Percentiles rank a stretch among this genome's conserved stretches.
phyloP scores from a whole-genome alignment of 352 stramenopile genomes.

The Nothophytophthora sp. region DNA sequence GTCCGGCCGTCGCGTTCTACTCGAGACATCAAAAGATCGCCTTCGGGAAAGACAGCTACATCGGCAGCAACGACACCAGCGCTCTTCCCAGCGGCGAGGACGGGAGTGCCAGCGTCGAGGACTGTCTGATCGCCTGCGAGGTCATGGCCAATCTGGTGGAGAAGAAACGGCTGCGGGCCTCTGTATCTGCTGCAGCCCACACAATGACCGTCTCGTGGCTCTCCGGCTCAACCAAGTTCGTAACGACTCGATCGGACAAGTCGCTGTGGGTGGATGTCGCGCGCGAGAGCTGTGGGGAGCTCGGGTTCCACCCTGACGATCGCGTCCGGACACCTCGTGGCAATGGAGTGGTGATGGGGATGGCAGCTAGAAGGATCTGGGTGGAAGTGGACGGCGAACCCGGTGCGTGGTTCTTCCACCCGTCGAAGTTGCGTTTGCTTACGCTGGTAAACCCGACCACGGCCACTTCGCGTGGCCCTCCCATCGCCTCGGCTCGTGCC shows the following conservation, averaged over 20 bases:
- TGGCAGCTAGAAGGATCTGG: conserved; percentile 67
- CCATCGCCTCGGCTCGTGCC: not conserved
- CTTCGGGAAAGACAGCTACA: conserved; percentile 35
- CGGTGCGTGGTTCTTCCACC: conserved; percentile 83
- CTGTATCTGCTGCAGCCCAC: conserved; percentile 37
- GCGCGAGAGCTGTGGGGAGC: conserved; percentile 18
- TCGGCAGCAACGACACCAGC: conserved; percentile 4
- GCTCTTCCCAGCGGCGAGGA: conserved; percentile 21
- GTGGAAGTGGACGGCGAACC: conserved; percentile 77
- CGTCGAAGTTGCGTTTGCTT: conserved; percentile 57
- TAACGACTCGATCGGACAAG: conserved; percentile 59
- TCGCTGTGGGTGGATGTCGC: conserved; percentile 77
- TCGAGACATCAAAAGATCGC: conserved; percentile 87
- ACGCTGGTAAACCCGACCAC: conserved; percentile 12
- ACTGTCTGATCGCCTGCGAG: conserved; percentile 63
- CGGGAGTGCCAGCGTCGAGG: conserved; percentile 37
- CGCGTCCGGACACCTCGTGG: conserved; percentile 76
- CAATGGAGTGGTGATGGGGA: conserved; percentile 65
- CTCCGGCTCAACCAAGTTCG: conserved; percentile 38
- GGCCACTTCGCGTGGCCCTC: conserved; percentile 2
- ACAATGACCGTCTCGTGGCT: conserved; percentile 67
- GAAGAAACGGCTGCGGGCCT: conserved; percentile 19
- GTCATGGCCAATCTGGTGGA: conserved; percentile 50
- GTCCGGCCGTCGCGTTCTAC: conserved; percentile 93
- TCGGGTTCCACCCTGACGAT: conserved; percentile 61